Evolutionary conservation across 2,329 filamentous ascomycete species (phyloP).

Genomic region (Ophiostoma sp.): DNA sequence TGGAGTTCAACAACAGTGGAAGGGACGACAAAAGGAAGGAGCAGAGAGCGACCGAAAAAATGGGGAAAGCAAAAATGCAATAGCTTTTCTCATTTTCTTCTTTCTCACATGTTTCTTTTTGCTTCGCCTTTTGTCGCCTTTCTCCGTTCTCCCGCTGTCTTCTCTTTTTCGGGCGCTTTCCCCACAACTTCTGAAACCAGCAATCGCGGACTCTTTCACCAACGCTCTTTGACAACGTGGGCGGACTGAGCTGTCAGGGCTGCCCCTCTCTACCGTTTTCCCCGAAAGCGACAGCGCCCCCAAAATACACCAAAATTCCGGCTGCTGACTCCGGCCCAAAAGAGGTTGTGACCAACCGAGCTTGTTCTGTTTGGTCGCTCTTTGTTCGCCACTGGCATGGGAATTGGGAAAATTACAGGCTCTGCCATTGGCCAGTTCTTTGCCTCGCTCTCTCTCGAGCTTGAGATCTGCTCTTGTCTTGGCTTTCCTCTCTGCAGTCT

Average conservation of each 20-base stretch:
- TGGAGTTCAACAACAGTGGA: neutral
- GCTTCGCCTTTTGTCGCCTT: conserved; percentile 3
- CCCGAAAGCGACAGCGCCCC: neutral
- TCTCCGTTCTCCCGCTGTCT: neutral
- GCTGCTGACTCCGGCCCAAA: conserved; percentile 23
- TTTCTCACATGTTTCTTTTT: neutral
- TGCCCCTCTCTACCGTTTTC: neutral
- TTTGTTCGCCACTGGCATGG: conserved; percentile 24
- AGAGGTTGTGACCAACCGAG: neutral
- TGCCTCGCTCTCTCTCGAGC: conserved; percentile 3
- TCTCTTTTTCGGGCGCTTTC: neutral
- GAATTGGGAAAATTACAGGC: conserved; percentile 9
- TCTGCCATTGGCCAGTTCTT: conserved; percentile 18
- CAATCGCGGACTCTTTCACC: neutral
- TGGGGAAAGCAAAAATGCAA: neutral
- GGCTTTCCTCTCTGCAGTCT: neutral
- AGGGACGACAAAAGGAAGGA: neutral
- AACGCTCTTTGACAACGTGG: neutral
- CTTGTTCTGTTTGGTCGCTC: conserved; percentile 8
- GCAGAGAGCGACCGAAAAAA: neutral
- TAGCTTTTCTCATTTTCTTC: neutral
- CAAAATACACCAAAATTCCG: conserved; percentile 2
- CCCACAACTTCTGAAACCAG: neutral
- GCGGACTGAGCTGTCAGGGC: conserved; percentile 13
- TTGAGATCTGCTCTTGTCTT: neutral